A percentile compares a stretch with the other conserved stretches of the same genome.
phyloP scores from a whole-genome alignment of 495 filamentous ascomycete species.

The Annulohypoxylon stygium region DNA sequence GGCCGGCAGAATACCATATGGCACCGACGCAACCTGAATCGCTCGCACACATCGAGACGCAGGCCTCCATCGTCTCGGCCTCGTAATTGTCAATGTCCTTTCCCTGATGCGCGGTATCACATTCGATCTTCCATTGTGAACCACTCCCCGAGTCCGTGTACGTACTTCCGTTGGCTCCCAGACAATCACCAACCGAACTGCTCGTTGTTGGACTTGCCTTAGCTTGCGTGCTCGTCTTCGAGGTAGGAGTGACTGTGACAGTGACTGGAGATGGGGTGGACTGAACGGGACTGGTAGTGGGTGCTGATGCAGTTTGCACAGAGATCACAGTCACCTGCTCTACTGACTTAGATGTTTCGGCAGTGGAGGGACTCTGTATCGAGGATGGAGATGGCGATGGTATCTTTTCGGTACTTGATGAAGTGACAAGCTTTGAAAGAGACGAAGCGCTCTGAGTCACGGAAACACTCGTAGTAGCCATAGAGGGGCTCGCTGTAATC shows the following conservation, averaged over 20 bases:
- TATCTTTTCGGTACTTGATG: background rate
- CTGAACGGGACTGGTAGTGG: conserved; percentile 18
- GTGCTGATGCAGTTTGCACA: conserved; percentile 1
- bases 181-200: conserved; percentile 19
- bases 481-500: background rate
- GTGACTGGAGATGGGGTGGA: background rate
- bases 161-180: conserved; percentile 38
- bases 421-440: background rate
- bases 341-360: background rate
- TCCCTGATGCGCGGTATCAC: conserved; percentile 37
- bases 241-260: conserved; percentile 4
- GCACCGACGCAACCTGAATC: conserved; percentile 34
- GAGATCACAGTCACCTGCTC: conserved; percentile 15
- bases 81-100: conserved; percentile 40
- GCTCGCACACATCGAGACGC: conserved; percentile 36
- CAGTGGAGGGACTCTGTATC: conserved; percentile 5
- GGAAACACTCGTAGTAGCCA: background rate
- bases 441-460: background rate
- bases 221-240: conserved; percentile 5
- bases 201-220: background rate
- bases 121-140: conserved; percentile 35
- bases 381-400: conserved; percentile 1
- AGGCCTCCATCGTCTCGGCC: conserved; percentile 39
- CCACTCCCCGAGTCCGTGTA: conserved; percentile 42
- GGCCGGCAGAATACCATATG: conserved; percentile 46